Conservation (phyloP, 768 basidiomycete species). For the Auricularia heimuer region DNA sequence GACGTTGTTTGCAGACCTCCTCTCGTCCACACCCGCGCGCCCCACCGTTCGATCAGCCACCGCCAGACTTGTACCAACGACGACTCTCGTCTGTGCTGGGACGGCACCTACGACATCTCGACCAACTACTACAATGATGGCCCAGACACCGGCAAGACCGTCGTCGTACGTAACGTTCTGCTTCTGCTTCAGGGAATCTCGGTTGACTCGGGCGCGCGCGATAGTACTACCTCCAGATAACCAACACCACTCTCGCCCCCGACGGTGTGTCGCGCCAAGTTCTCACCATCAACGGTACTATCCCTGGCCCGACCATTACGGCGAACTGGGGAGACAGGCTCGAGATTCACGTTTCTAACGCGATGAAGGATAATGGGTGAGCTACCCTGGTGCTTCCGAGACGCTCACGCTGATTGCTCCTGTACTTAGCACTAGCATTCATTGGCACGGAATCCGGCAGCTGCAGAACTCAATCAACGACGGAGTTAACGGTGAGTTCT, state of each 20-base stretch:
- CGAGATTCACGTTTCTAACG: background rate
- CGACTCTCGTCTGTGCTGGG: background rate
- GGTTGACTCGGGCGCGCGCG: background rate
- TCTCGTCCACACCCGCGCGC: background rate
- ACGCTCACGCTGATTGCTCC: background rate
- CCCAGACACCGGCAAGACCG: background rate
- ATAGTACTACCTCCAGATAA: background rate
- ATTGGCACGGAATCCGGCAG: slow-evolving; percentile 6
- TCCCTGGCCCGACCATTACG: background rate
- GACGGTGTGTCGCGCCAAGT: slow-evolving; percentile 2
- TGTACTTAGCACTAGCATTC: background rate
- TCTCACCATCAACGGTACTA: background rate
- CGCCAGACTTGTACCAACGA: background rate
- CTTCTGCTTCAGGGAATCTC: background rate
- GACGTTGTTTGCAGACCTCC: background rate
- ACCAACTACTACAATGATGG: background rate
- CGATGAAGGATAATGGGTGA: background rate
- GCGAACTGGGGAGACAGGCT: background rate
- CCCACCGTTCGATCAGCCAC: background rate
- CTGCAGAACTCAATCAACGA: background rate
- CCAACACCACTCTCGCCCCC: slow-evolving; percentile 6
- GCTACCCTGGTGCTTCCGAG: background rate
- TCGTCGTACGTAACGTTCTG: background rate
- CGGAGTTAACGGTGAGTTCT: background rate
- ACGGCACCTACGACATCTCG: background rate